Evolutionary conservation across 169 alveolate genomes (phyloP).

Genomic region (Cyclospora cayetanensis): DNA sequence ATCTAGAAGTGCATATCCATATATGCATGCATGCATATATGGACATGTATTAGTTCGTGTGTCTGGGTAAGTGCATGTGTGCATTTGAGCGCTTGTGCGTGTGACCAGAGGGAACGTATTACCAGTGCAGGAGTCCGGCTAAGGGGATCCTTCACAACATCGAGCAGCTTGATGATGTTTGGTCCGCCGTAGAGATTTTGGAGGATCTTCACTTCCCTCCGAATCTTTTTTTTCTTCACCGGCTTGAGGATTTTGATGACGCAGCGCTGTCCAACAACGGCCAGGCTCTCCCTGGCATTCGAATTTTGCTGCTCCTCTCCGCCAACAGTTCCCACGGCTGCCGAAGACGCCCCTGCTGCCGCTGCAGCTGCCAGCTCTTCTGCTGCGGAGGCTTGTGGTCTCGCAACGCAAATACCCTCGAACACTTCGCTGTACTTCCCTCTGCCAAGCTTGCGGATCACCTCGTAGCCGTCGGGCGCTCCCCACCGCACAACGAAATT

Average conservation of each 20-base stretch:
- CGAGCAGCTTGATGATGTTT: conserved; percentile 92
- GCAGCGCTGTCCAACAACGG: conserved; percentile 80
- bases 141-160: conserved; percentile 97
- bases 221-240: conserved; percentile 96
- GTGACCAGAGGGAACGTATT: neutral
- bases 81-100: neutral
- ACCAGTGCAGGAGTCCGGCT: conserved; percentile 95
- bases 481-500: conserved; percentile 90
- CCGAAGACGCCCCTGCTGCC: neutral
- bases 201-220: conserved; percentile 96
- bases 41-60: neutral
- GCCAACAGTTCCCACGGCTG: neutral
- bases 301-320: neutral
- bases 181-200: conserved; percentile 97
- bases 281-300: conserved; percentile 73
- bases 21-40: neutral
- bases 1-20: too few relatives aligned
- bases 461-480: conserved; percentile 93
- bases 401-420: conserved; percentile 88
- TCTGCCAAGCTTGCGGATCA: conserved; percentile 97
- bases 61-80: neutral
- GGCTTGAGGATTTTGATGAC: conserved; percentile 97
- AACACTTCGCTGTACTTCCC: conserved; percentile 99
- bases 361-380: neutral
- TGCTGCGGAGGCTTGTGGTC: neutral